A percentile compares a stretch with the other conserved stretches of the same genome.
phyloP scores from a whole-genome alignment of 139 green algal species.

The Monoraphidium neglectum region DNA sequence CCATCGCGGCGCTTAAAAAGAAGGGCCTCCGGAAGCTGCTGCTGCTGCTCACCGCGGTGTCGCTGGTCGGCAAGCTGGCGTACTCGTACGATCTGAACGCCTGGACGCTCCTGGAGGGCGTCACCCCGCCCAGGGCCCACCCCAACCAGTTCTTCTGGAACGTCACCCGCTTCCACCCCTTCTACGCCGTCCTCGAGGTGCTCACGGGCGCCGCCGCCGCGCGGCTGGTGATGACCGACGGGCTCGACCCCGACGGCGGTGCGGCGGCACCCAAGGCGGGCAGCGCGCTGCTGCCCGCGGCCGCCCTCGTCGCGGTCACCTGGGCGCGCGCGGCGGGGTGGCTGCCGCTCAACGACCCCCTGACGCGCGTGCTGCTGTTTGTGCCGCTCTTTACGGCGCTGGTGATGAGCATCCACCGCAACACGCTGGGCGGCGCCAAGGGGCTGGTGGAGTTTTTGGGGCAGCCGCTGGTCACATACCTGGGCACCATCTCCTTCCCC shows the following conservation, averaged over 20 bases:
- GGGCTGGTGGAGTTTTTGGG: constrained; percentile 11
- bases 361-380: constrained; percentile 28
- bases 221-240: constrained; percentile 27
- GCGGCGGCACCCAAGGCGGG: constrained; percentile 15
- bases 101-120: constrained; percentile 29
- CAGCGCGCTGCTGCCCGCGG: constrained; percentile 12
- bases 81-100: constrained; percentile 27
- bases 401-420: constrained; percentile 22
- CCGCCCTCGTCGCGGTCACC: constrained; percentile 20
- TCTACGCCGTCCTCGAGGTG: constrained; percentile 32
- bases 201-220: constrained; percentile 27
- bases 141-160: constrained; percentile 34
- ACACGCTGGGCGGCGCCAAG: constrained; percentile 13
- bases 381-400: constrained; percentile 27
- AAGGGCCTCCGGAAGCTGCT: constrained; percentile 22
- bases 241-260: constrained; percentile 14
- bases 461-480: constrained; percentile 12
- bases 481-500: constrained; percentile 33
- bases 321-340: constrained; percentile 15
- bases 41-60: background rate
- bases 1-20: constrained; percentile 12
- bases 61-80: constrained; percentile 13
- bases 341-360: constrained; percentile 24
- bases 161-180: constrained; percentile 30
- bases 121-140: constrained; percentile 3